Evolutionary conservation across 176 grass and related monocot species (phyloP).

Genomic region (Puya raimondii): DNA sequence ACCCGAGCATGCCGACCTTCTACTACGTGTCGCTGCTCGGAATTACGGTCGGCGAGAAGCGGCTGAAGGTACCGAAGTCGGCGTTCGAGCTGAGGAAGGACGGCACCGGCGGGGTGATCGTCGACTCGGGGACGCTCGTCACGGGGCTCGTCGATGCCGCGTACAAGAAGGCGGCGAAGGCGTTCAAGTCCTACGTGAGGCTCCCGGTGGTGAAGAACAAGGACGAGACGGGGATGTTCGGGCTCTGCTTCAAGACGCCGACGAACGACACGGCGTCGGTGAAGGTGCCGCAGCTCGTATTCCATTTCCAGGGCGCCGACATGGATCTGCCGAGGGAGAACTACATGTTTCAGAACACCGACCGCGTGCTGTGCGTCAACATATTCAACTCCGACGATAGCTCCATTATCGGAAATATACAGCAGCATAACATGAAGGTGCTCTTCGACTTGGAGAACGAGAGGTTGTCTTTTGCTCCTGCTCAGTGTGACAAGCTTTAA

Average conservation of each 20-base stretch:
- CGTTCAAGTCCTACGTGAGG: conserved; percentile 30
- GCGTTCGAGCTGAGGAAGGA: conserved; percentile 31
- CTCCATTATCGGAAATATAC: conserved; percentile 17
- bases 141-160: conserved; percentile 27
- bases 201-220: conserved; percentile 22
- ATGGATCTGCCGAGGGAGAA: conserved; percentile 42
- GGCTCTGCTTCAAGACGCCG: conserved; percentile 20
- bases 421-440: conserved; percentile 25
- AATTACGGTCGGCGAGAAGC: conserved; percentile 40
- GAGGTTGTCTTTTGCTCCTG: conserved; percentile 8
- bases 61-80: conserved; percentile 39
- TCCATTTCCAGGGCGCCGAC: conserved; percentile 56
- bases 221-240: background rate
- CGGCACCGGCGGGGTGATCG: conserved; percentile 38
- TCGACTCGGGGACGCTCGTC: conserved; percentile 65
- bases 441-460: conserved; percentile 24
- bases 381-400: conserved; percentile 19
- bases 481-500: conserved; percentile 23
- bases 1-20: conserved; percentile 23
- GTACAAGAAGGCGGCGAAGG: conserved; percentile 21
- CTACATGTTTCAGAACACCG: conserved; percentile 37
- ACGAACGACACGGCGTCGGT: conserved; percentile 1
- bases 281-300: conserved; percentile 42
- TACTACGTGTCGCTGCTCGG: conserved; percentile 57
- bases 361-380: conserved; percentile 30